phyloP scores from a whole-genome alignment of 257 asterid species.

The Petrea volubilis region DNA sequence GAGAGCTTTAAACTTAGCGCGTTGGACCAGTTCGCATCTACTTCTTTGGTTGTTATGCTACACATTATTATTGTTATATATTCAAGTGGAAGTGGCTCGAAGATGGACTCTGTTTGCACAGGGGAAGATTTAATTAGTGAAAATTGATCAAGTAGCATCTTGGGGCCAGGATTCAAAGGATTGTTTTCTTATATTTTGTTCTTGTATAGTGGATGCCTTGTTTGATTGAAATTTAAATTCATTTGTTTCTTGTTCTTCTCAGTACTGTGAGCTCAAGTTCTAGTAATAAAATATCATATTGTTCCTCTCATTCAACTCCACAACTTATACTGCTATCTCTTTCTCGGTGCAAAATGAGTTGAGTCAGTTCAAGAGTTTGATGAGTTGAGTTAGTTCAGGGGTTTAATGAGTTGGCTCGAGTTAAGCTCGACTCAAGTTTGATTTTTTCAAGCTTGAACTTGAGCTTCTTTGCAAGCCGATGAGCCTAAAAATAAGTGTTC shows the following conservation, averaged over 20 bases:
- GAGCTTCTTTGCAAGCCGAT: too few species aligned
- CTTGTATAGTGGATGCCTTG: slow-evolving; percentile 30
- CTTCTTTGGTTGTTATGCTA: slow-evolving; percentile 25
- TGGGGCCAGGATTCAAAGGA: neutral
- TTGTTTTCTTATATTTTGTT: slow-evolving; percentile 12
- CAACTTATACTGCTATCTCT: neutral
- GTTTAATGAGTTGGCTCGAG: too few species aligned
- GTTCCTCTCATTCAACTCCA: neutral
- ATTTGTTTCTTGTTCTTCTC: slow-evolving; percentile 24
- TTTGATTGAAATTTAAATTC: slow-evolving; percentile 34
- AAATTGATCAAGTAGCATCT: neutral
- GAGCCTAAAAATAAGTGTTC: too few species aligned
- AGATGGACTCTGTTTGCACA: slow-evolving; percentile 7
- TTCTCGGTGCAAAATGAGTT: too few species aligned
- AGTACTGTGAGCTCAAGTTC: slow-evolving; percentile 8
- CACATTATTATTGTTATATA: slow-evolving; percentile 22
- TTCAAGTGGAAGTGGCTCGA: slow-evolving; percentile 29
- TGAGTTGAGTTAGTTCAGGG: too few species aligned
- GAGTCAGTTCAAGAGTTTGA: too few species aligned
- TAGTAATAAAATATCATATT: slow-evolving; percentile 17
- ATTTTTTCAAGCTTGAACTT: too few species aligned
- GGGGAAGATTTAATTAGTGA: slow-evolving; percentile 21
- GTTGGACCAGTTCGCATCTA: slow-evolving; percentile 40
- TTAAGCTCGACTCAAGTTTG: too few species aligned
- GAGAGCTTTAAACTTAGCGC: slow-evolving; percentile 15